Evolutionary conservation across 495 filamentous ascomycete species (phyloP).

Genomic region (Mycothermus thermophilus): DNA sequence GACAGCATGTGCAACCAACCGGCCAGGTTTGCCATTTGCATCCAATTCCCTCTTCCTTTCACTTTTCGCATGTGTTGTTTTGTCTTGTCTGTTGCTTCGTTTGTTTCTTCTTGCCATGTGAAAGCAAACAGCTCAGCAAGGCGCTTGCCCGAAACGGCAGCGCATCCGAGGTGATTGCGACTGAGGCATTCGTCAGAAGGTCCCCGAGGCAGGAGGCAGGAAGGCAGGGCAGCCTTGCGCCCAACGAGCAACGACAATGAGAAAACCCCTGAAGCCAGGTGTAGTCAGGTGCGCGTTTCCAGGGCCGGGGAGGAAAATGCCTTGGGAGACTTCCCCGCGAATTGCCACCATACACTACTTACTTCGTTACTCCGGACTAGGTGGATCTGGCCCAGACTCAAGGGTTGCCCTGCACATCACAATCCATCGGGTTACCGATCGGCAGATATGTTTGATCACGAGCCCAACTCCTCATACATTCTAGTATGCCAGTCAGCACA

Average conservation of each 20-base stretch:
- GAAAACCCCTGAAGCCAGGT: too few relatives aligned
- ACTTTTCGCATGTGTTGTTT: neutral
- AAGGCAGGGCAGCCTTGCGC: constrained; percentile 22
- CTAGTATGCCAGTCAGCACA: constrained; percentile 15
- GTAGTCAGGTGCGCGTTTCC: constrained; percentile 20
- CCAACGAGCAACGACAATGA: too few relatives aligned
- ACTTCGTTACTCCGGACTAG: constrained; percentile 9
- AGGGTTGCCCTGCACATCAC: too few relatives aligned
- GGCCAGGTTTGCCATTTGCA: too few relatives aligned
- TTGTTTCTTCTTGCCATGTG: neutral
- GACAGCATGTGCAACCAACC: too few relatives aligned
- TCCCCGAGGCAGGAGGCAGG: too few relatives aligned
- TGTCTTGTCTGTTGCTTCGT: neutral
- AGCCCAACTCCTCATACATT: too few relatives aligned
- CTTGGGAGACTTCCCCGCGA: constrained; percentile 19
- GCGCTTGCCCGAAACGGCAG: constrained; percentile 15
- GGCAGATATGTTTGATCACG: too few relatives aligned
- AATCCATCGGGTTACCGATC: too few relatives aligned
- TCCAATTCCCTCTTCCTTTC: neutral
- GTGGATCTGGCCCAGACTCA: constrained; percentile 1
- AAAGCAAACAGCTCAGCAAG: neutral
- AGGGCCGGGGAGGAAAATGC: too few relatives aligned
- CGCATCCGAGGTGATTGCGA: constrained; percentile 13
- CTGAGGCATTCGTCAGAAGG: too few relatives aligned
- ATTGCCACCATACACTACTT: constrained; percentile 13